phyloP scores from a whole-genome alignment of 2,329 filamentous ascomycete species.

The Clonostachys sp. region DNA sequence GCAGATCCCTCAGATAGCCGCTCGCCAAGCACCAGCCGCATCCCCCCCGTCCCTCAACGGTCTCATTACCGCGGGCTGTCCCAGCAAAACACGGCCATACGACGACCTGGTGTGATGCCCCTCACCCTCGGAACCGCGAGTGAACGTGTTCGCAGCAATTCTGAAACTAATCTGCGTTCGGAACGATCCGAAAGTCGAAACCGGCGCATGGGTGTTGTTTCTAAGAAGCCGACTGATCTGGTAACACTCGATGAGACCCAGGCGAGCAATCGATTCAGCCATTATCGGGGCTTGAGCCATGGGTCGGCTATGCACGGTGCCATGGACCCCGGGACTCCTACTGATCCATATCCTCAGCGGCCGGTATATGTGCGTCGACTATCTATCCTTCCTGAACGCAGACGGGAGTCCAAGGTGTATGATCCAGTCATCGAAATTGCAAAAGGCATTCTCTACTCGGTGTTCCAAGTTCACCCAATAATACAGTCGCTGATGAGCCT shows the following conservation, averaged over 20 bases:
- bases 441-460: slow-evolving; percentile 62
- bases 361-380: slow-evolving; percentile 60
- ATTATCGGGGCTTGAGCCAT: slow-evolving; percentile 62
- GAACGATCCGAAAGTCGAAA: slow-evolving; percentile 51
- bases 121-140: slow-evolving; percentile 64
- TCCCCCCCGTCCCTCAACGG: slow-evolving; percentile 70
- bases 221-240: slow-evolving; percentile 55
- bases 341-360: slow-evolving; percentile 51
- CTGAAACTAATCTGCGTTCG: slow-evolving; percentile 51
- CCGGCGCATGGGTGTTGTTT: slow-evolving; percentile 60
- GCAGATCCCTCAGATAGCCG: slow-evolving; percentile 63
- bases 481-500: slow-evolving; percentile 62
- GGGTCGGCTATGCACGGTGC: slow-evolving; percentile 63
- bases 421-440: slow-evolving; percentile 61
- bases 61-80: slow-evolving; percentile 78
- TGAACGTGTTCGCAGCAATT: slow-evolving; percentile 63
- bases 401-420: slow-evolving; percentile 55
- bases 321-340: slow-evolving; percentile 53
- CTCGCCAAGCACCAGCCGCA: slow-evolving; percentile 61
- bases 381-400: slow-evolving; percentile 58
- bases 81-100: slow-evolving; percentile 59
- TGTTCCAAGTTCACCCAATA: slow-evolving; percentile 65
- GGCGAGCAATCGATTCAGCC: slow-evolving; percentile 60
- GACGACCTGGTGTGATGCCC: slow-evolving; percentile 70
- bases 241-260: slow-evolving; percentile 59